Conservation (phyloP, 1,139 yeast genomes). For the Wickerhamomyces sp. region DNA sequence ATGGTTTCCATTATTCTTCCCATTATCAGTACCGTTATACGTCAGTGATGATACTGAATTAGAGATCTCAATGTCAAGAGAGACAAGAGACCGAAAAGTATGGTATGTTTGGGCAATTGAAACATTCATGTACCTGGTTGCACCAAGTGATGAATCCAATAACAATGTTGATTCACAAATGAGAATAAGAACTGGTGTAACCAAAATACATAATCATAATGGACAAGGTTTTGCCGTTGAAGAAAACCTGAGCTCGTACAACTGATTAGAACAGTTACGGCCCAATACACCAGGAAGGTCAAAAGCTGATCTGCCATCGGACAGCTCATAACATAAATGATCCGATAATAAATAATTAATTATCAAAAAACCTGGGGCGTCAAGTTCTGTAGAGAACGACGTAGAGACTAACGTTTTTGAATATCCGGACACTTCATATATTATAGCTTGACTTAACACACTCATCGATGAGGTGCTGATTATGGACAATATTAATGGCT, state of each 20-base stretch:
- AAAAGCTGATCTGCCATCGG: too few relatives aligned
- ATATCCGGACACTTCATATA: too few relatives aligned
- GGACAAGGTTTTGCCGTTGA: constrained; percentile 33
- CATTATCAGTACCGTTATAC: constrained; percentile 47
- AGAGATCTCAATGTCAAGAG: constrained; percentile 40
- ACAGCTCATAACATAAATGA: too few relatives aligned
- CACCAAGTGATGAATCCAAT: constrained; percentile 23
- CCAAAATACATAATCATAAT: constrained; percentile 39
- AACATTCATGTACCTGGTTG: constrained; percentile 38
- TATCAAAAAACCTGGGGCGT: too few relatives aligned
- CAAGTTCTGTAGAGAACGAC: too few relatives aligned
- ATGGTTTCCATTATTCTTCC: constrained; percentile 77
- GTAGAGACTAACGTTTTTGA: too few relatives aligned
- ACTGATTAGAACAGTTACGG: too few relatives aligned
- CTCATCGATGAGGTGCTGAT: too few relatives aligned
- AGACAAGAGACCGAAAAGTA: constrained; percentile 35
- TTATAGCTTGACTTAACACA: too few relatives aligned
- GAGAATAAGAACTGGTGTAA: constrained; percentile 38
- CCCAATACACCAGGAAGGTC: too few relatives aligned
- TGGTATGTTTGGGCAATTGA: constrained; percentile 79
- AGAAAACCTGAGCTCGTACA: constrained; percentile 1
- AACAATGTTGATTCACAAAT: constrained; percentile 33
- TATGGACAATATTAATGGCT: too few relatives aligned
- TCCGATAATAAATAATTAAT: too few relatives aligned
- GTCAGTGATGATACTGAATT: constrained; percentile 50